Evolutionary conservation across 2,329 filamentous ascomycete species (phyloP), one percentile per base, ranked within the genome.

Genomic region (Claviceps pazoutovae): DNA sequence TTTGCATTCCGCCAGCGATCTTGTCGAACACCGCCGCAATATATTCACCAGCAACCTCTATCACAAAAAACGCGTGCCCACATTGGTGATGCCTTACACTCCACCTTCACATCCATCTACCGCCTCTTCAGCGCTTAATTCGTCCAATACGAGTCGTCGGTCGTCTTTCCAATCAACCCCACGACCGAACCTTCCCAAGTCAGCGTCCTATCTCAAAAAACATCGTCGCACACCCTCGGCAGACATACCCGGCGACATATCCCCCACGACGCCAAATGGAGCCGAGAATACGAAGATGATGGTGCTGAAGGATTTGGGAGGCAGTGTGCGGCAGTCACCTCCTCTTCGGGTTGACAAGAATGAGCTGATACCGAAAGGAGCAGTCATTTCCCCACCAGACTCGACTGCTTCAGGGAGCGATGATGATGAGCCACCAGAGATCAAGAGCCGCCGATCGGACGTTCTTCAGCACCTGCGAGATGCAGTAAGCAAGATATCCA

Each of bases 311-410:
- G 73, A 73, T 65, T n/a, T 60, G 36, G 55, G 59, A 38, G 55
- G 54, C 21, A 87, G 81, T 68, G 72, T 94, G 56, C 81, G 87
- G 60, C 86, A 90, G 66, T 94, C 89, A 47, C 88, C 88, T 16
- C 84, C 87, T n/a, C 87, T 88, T 17, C 69, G 88, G 56, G 87
- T 82, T 56, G 82, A 88, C 69, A 77, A 73, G 26, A 67, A 80
- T 54, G 72, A 79, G 17, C 45, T 57, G 56, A 93, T 95, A 66
- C 88, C 89, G 43, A 80, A 81, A 56, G 88, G 88, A 55, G 89
- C 88, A 56, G 80, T 95, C 59, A 86, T 95, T 54, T 96, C 91
- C 0, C 91, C 91, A 38, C 91, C 91, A 9, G 91, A 96, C 61
- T 95, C 90, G 37, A 77, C 79, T 6, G 78, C 79, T 41, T 86